Evolutionary conservation across 2,329 filamentous ascomycete genomes (phyloP).

Genomic region (Fusarium liriodendri): DNA sequence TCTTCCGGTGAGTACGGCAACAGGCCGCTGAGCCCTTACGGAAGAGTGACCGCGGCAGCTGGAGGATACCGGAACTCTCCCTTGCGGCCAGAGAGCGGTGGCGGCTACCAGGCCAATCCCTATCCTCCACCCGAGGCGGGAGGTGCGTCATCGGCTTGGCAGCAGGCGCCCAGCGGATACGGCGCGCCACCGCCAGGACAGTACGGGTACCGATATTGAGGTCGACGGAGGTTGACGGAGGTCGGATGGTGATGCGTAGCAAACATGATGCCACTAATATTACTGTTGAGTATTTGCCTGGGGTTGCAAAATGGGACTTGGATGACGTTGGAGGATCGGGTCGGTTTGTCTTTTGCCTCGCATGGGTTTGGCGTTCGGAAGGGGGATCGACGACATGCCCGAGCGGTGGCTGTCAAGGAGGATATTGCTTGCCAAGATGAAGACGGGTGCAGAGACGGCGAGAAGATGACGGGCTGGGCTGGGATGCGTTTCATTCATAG

Average conservation of each 20-base stretch:
- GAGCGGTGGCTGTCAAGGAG: constrained; percentile 26
- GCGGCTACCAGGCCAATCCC: constrained; percentile 41
- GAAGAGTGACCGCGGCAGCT: constrained; percentile 53
- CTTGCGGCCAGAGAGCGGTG: constrained; percentile 58
- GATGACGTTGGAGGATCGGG: constrained; percentile 28
- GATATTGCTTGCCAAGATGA: constrained; percentile 30
- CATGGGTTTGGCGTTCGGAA: constrained; percentile 45
- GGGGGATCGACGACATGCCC: constrained; percentile 31
- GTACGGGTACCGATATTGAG: constrained; percentile 51
- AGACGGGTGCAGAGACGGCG: constrained; percentile 6
- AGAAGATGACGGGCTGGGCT: neutral
- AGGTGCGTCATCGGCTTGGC: constrained; percentile 43
- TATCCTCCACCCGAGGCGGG: constrained; percentile 46
- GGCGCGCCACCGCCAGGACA: constrained; percentile 49
- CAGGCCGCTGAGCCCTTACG: constrained; percentile 63
- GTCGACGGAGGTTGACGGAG: neutral
- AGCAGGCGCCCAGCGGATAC: constrained; percentile 45
- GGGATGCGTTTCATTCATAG: neutral
- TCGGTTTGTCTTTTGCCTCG: constrained; percentile 40
- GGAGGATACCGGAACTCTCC: constrained; percentile 64
- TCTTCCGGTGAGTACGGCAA: constrained; percentile 56
- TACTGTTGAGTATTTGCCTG: constrained; percentile 2
- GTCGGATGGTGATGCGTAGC: neutral
- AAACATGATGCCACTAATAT: constrained; percentile 28
- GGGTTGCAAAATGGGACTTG: constrained; percentile 24